Evolutionary conservation across 2,329 filamentous ascomycete genomes (phyloP), one percentile per base, ranked within the genome.

Genomic region (Xylariomycetidae sp.): DNA sequence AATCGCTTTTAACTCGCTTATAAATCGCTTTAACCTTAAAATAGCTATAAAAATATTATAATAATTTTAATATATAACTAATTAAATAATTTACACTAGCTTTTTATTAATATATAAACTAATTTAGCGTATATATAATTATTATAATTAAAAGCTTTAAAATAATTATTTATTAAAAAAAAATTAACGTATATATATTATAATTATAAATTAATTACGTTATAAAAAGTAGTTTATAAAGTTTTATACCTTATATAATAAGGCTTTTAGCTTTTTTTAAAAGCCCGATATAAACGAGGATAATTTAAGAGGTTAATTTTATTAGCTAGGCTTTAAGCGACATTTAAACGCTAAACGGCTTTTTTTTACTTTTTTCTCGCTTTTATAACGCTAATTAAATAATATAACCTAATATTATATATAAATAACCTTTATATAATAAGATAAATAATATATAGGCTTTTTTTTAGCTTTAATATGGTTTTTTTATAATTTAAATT

Each of bases 121-220:
- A 23, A 23, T 23, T 8, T 8, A 23, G n/a, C 8, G n/a, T 8
- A 23, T 23, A 23, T 8, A 23, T n/a, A n/a, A 23, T 23, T 23
- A 23, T 8, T 23, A 23, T 23, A 23, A 23, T 23, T 23, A 23
- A 8, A 23, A 23, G 20, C n/a, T 23, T 8, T 23, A n/a, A n/a
- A n/a, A n/a, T n/a, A n/a, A n/a, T n/a, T n/a, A n/a, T n/a, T n/a
- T n/a, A 8, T 23, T 23, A 23, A n/a, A 23, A n/a, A 8, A 19
- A 16, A 26, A 23, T 8, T 23, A 33, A 33, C 12, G 17, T 33
- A 15, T 30, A 30, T 30, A 27, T 15, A 15, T 17, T 27, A 33
- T 25, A 33, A n/a, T 26, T 6, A 34, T n/a, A 12, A n/a, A 16
- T 27, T 27, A 17, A 17, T 34, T 27, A 34, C 14, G 15, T 25